phyloP scores from a whole-genome alignment of 495 filamentous ascomycete genomes.

The Talaromyces stipitatus region DNA sequence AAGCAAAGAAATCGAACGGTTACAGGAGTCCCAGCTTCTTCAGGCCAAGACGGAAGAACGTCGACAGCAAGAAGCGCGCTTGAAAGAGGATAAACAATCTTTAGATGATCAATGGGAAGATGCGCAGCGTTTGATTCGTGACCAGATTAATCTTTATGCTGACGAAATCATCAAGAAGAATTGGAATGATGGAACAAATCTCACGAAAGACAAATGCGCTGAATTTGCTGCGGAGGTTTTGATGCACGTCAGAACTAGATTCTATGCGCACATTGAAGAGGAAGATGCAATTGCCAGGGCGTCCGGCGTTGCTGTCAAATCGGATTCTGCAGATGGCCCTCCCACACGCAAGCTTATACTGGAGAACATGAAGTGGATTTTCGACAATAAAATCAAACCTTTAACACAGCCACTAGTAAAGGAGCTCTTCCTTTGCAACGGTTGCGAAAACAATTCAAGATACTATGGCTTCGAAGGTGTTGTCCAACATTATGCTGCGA shows the following conservation, averaged over 20 bases:
- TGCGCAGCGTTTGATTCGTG: slow-evolving; percentile 54
- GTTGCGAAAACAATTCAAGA: slow-evolving; percentile 52
- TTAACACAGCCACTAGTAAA: slow-evolving; percentile 51
- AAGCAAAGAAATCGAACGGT: slow-evolving; percentile 38
- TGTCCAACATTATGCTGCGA: slow-evolving; percentile 73
- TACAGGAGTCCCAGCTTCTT: slow-evolving; percentile 29
- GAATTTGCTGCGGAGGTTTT: slow-evolving; percentile 62
- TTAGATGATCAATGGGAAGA: slow-evolving; percentile 60
- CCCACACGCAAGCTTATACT: slow-evolving; percentile 55
- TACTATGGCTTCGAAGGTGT: slow-evolving; percentile 68
- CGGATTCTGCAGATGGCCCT: slow-evolving; percentile 44
- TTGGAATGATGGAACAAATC: slow-evolving; percentile 48
- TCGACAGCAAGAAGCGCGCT: slow-evolving; percentile 32
- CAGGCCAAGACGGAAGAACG: slow-evolving; percentile 36
- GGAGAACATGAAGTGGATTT: slow-evolving; percentile 82
- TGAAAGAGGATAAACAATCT: slow-evolving; percentile 51
- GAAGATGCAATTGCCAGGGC: slow-evolving; percentile 36
- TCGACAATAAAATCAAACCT: slow-evolving; percentile 65
- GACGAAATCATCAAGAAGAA: slow-evolving; percentile 54
- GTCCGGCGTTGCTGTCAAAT: slow-evolving; percentile 27
- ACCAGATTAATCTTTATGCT: slow-evolving; percentile 49
- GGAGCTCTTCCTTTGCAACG: slow-evolving; percentile 69
- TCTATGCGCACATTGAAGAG: slow-evolving; percentile 50
- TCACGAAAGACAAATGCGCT: slow-evolving; percentile 51
- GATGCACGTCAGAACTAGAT: slow-evolving; percentile 50